These are phyloP conservation scores for Trichomonascaceae sp. DNA, from an alignment of 1,139 yeast genomes.

Conservation along the genomic window DNA sequence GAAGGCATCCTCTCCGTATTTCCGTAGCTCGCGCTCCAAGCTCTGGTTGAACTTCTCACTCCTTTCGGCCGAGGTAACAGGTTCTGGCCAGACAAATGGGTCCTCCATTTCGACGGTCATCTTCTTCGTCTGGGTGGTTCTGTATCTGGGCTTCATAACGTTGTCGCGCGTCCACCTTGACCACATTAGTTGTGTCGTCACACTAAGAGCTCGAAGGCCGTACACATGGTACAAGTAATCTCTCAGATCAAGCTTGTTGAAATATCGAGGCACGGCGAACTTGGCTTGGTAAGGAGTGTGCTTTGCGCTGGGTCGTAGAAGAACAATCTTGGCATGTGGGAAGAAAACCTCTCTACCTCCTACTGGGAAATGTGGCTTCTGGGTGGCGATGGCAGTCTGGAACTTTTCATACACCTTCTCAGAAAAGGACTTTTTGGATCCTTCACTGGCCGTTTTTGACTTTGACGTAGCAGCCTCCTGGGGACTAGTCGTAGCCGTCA, in stretches of 20 bases:
- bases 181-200: conserved; percentile 75
- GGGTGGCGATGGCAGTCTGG: conserved; percentile 46
- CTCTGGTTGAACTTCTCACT: conserved; percentile 20
- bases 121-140: conserved; percentile 74
- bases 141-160: conserved; percentile 54
- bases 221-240: conserved; percentile 83
- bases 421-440: conserved; percentile 5
- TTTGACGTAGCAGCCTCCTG: neutral
- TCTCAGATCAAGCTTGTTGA: conserved; percentile 81
- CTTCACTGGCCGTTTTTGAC: neutral
- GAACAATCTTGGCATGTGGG: conserved; percentile 70
- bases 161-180: conserved; percentile 52
- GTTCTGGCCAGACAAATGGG: conserved; percentile 89
- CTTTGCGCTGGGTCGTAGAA: conserved; percentile 80
- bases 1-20: conserved; percentile 29
- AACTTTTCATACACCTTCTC: conserved; percentile 23
- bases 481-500: neutral
- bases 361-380: conserved; percentile 64
- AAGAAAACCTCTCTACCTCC: conserved; percentile 65
- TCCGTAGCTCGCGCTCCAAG: conserved; percentile 16
- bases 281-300: conserved; percentile 95
- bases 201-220: conserved; percentile 75
- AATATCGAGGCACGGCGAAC: conserved; percentile 80
- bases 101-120: conserved; percentile 92
- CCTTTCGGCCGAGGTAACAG: conserved; percentile 28